Evolutionary conservation across 306 rosid species (phyloP).

Genomic region (Vigna reflexopilosa): DNA sequence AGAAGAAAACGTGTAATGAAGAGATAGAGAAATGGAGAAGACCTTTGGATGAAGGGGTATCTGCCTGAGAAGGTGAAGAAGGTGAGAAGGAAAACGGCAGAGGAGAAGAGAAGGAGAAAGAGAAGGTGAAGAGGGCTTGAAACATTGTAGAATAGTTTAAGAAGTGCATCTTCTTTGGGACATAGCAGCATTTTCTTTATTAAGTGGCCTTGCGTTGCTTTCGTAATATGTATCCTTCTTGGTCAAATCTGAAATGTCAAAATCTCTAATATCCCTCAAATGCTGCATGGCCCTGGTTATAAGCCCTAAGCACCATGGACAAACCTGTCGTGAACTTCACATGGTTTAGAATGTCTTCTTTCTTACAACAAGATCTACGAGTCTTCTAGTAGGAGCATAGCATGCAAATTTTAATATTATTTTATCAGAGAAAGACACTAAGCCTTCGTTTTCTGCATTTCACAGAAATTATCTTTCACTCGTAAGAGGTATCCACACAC

Average conservation of each 20-base stretch:
- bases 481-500: background rate
- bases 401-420: background rate
- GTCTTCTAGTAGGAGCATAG: background rate
- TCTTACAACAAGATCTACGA: constrained; percentile 18
- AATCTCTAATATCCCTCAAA: constrained; percentile 42
- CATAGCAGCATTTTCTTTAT: constrained; percentile 74
- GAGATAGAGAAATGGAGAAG: constrained; percentile 2
- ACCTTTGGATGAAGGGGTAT: constrained; percentile 80
- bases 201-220: constrained; percentile 51
- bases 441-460: background rate
- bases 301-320: constrained; percentile 29
- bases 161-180: constrained; percentile 77
- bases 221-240: constrained; percentile 47
- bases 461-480: background rate
- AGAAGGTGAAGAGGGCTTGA: constrained; percentile 66
- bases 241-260: constrained; percentile 46
- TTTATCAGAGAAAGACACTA: background rate
- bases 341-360: constrained; percentile 27
- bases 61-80: constrained; percentile 71
- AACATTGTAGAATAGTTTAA: constrained; percentile 76
- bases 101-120: constrained; percentile 62
- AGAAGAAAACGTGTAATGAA: background rate
- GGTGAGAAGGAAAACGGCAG: constrained; percentile 60
- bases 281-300: background rate
- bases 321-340: constrained; percentile 17